phyloP scores from a whole-genome alignment of 164 flowering plant species.

The Dillenia suffruticosa region DNA sequence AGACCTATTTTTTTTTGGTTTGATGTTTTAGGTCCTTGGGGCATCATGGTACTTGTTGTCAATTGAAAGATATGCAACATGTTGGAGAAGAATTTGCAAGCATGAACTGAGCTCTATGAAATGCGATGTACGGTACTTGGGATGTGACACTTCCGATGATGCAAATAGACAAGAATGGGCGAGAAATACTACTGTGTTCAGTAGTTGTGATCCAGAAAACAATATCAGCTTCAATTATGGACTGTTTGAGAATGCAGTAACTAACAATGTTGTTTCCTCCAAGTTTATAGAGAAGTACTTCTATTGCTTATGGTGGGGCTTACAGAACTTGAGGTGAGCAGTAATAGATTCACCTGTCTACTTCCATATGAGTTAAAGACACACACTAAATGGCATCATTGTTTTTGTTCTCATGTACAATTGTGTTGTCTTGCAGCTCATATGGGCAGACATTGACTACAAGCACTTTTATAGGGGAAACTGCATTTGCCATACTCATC shows the following conservation, averaged over 20 bases:
- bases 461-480: slow-evolving; percentile 86
- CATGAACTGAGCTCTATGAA: slow-evolving; percentile 28
- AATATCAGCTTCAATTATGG: slow-evolving; percentile 54
- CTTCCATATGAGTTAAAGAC: too few relatives aligned
- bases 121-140: slow-evolving; percentile 45
- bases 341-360: neutral
- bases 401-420: too few relatives aligned
- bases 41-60: slow-evolving; percentile 88
- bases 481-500: slow-evolving; percentile 76
- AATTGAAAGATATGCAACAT: slow-evolving; percentile 64
- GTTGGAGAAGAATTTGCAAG: slow-evolving; percentile 76
- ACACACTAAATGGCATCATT: too few relatives aligned
- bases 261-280: slow-evolving; percentile 53
- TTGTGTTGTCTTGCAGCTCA: slow-evolving; percentile 42
- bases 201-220: slow-evolving; percentile 51
- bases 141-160: slow-evolving; percentile 36
- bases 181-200: slow-evolving; percentile 47
- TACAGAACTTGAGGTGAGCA: slow-evolving; percentile 78
- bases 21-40: slow-evolving; percentile 66
- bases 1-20: neutral
- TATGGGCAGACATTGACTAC: slow-evolving; percentile 81
- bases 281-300: slow-evolving; percentile 64
- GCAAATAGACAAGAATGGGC: slow-evolving; percentile 42
- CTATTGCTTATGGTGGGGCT: slow-evolving; percentile 98
- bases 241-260: slow-evolving; percentile 62